These are phyloP conservation scores for Boletus edulis DNA, from an alignment of 768 basidiomycete genomes.

Conservation along the genomic window DNA sequence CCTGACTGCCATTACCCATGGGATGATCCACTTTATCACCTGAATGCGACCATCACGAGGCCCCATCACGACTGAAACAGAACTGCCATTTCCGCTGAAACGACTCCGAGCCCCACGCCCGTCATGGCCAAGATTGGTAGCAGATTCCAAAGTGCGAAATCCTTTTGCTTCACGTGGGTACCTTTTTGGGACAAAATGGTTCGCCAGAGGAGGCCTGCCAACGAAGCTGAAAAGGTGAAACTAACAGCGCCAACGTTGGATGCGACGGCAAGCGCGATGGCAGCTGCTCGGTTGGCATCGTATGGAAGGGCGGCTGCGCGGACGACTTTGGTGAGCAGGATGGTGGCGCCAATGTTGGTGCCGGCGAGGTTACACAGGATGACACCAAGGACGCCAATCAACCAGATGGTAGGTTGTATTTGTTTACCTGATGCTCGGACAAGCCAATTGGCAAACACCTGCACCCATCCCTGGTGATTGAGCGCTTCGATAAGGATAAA, in stretches of 20 bases:
- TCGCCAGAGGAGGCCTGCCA: conserved; percentile 88
- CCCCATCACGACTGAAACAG: conserved; percentile 28
- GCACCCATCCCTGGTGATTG: conserved; percentile 82
- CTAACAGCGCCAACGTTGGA: conserved; percentile 91
- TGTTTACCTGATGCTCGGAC: conserved; percentile 40
- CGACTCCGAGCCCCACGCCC: conserved; percentile 60
- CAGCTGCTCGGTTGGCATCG: conserved; percentile 50
- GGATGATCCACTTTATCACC: too few species aligned
- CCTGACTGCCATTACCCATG: too few species aligned
- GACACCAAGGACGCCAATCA: conserved; percentile 71
- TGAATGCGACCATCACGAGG: not conserved
- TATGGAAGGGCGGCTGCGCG: conserved; percentile 41
- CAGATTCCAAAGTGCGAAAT: conserved; percentile 74
- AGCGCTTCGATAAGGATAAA: conserved; percentile 93
- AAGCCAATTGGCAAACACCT: conserved; percentile 74
- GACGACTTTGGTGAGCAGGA: conserved; percentile 80
- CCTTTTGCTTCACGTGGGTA: conserved; percentile 53
- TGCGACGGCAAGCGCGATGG: conserved; percentile 76
- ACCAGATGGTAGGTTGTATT: conserved; percentile 54
- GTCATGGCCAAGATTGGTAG: conserved; percentile 67
- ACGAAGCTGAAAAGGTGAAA: conserved; percentile 83
- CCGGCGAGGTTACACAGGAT: conserved; percentile 80
- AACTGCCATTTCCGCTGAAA: conserved; percentile 74
- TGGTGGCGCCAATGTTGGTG: conserved; percentile 90
- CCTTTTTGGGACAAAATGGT: conserved; percentile 72